phyloP scores from a whole-genome alignment of 371 early-diverging fungal genomes.

The Chytridiales sp. region DNA sequence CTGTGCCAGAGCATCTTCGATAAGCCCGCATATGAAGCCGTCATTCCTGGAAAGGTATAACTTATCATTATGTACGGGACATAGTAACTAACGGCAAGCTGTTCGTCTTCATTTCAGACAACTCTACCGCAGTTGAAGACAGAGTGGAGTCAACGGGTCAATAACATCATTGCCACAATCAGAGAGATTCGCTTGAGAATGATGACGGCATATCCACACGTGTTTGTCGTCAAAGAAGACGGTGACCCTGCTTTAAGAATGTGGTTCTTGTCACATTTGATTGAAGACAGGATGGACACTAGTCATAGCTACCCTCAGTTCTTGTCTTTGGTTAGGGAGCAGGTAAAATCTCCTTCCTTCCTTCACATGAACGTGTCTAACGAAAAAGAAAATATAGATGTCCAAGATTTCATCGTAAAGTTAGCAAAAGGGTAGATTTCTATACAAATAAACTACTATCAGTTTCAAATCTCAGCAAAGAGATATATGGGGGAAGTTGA shows the following conservation, averaged over 20 bases:
- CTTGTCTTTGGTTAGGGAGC: slow-evolving; percentile 55
- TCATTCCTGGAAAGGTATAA: slow-evolving; percentile 49
- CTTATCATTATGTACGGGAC: not conserved
- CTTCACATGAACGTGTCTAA: not conserved
- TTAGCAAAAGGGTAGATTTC: too few species aligned
- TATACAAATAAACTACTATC: too few species aligned
- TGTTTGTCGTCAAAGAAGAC: slow-evolving; percentile 89
- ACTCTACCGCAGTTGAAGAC: slow-evolving; percentile 43
- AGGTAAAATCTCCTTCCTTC: slow-evolving; percentile 31
- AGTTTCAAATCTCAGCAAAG: too few species aligned
- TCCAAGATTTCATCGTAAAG: not conserved
- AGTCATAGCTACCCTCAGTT: slow-evolving; percentile 83
- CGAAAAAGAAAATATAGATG: not conserved
- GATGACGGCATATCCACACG: slow-evolving; percentile 46
- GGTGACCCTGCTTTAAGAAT: slow-evolving; percentile 81
- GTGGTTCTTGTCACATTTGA: slow-evolving; percentile 81
- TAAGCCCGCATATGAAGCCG: slow-evolving; percentile 39
- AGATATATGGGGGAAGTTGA: too few species aligned
- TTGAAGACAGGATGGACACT: slow-evolving; percentile 88
- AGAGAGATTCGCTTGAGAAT: slow-evolving; percentile 37
- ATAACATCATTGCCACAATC: slow-evolving; percentile 43
- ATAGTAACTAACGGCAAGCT: not conserved
- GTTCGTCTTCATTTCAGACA: slow-evolving; percentile 1
- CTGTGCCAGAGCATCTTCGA: slow-evolving; percentile 70
- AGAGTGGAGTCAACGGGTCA: slow-evolving; percentile 33